phyloP scores from a whole-genome alignment of 805 yeast species.

The Wickerhamomyces bisporus region DNA sequence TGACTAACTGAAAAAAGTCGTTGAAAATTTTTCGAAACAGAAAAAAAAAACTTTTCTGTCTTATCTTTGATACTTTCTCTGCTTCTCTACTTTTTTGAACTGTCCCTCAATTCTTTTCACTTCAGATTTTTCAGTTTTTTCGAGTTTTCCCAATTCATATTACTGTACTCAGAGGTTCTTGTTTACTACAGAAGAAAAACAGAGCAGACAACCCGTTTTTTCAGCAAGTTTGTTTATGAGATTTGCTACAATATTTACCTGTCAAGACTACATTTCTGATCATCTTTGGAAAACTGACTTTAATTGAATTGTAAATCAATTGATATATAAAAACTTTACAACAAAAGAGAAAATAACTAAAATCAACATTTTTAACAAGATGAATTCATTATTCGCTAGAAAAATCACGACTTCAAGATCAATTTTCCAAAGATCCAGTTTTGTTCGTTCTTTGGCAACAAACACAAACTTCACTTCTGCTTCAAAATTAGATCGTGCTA shows the following conservation, averaged over 20 bases:
- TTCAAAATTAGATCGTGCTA: slow-evolving; percentile 64
- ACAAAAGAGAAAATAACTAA: slow-evolving; percentile 13
- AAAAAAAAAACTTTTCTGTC: no score
- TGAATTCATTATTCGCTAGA: slow-evolving; percentile 24
- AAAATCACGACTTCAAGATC: slow-evolving; percentile 16
- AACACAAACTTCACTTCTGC: slow-evolving; percentile 21
- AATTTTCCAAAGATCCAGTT: slow-evolving; percentile 24
- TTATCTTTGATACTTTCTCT: no score
- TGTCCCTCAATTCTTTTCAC: no score
- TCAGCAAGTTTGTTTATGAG: slow-evolving; percentile 18
- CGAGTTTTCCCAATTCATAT: no score
- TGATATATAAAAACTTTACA: slow-evolving; percentile 1
- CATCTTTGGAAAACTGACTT: slow-evolving; percentile 47
- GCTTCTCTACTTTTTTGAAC: no score
- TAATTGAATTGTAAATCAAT: slow-evolving; percentile 25
- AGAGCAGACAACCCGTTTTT: no score
- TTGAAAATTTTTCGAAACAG: no score
- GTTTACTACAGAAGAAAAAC: no score
- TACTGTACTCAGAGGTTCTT: no score
- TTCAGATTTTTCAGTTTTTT: no score
- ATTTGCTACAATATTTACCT: slow-evolving; percentile 28
- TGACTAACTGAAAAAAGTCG: no score
- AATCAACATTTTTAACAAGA: slow-evolving; percentile 5
- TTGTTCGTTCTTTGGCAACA: slow-evolving; percentile 23
- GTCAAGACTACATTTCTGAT: slow-evolving; percentile 45